Base-by-base conservation (phyloP, 2,329 filamentous ascomycete genomes). In the Eutypa lata region DNA sequence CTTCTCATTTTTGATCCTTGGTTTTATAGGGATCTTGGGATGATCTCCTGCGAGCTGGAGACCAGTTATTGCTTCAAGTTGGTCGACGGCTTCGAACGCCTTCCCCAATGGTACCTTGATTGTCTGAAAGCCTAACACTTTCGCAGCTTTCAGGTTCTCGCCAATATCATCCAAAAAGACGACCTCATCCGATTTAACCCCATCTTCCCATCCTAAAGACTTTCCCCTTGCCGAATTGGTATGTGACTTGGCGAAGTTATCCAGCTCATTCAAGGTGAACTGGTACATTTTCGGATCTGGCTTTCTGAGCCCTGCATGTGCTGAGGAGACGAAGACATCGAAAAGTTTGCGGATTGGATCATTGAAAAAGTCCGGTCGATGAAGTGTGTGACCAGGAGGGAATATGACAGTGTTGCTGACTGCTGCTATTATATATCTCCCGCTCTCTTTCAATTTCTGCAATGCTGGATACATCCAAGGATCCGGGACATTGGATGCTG, bases 151-250 rank as follows among this genome's bases (percentile, higher is more conserved):
- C 53, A 97, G 71, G 68, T 99, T 99, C 71, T 92, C 86, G 2
- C 94, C 94, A 68, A 99, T 96, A 63, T 97, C 92, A 68, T 97
- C 94, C 48, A 97, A 72, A 68, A 99, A 99, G 4, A 96, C 72
- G 44, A 97, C 76, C 51, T 97, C 90, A 1, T 74, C 74, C 0
- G 87, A 73, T 52, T 73, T 69, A 8, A 95, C 75, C 0, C 79
- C 75, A 6, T 73, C 71, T 16, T 68, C 70, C 75, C 79, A 81
- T 3, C 77, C 78, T 35, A 71, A 59, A 8, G 57, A 61, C 56
- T 59, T 61, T 0, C 73, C 76, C 57, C 73, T 68, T 37, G 67
- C 61, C 16, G 72, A 71, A 3, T 59, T 51, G 2, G 74, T 73
- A 47, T 83, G 83, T 22, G 75, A 70, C 64, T 73, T 77, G 1